Evolutionary conservation across 192 early-diverging fungal genomes (phyloP), one percentile per base, ranked within the genome.

Genomic region (Mortierella antarctica): DNA sequence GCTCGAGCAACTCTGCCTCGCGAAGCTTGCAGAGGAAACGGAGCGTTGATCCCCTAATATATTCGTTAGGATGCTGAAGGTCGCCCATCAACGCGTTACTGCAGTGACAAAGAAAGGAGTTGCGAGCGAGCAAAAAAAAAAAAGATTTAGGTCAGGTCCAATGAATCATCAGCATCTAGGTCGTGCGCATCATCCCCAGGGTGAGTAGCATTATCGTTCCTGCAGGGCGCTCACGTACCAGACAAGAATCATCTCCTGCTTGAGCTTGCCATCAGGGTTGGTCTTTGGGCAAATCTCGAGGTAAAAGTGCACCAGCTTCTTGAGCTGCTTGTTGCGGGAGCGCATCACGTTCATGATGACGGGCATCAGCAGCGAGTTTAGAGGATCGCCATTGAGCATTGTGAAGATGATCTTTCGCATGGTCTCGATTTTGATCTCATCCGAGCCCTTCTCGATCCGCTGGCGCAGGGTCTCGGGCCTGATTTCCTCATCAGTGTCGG

Each of bases 291-390:
- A 97, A 48, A 99, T 95, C 81, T 99, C 98, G 94, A 96, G 96
- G 86, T 98, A 99, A 66, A 98, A 90, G 63, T 97, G 91, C 57
- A 97, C 88, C 48, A 99, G 88, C 84, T 99, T 99, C 89, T 99
- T 99, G 52, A 99, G 91, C 74, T 89, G 79, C 86, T 99, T 99
- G 90, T 96, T 96, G 83, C 94, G 95, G 20, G 93, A 94, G 39
- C 97, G 98, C 89, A 98, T 91, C 40, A 98, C 94, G 82, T 98
- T 98, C 63, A 96, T 96, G 85, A 99, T 99, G 74, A 99, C 92
- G 81, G 97, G 96, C 95, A 99, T 96, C 56, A 99, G 89, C 50
- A 99, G 87, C 80, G 91, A 87, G 51, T 92, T 90, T 80, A 91
- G 88, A 42, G 94, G 93, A 72, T 99, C 97, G 49, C 98, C 98